A percentile compares a stretch with the other conserved stretches of the same genome.
Evolutionary conservation across 202 grass and related monocot species (phyloP).

Genomic region (Setaria viridis): DNA sequence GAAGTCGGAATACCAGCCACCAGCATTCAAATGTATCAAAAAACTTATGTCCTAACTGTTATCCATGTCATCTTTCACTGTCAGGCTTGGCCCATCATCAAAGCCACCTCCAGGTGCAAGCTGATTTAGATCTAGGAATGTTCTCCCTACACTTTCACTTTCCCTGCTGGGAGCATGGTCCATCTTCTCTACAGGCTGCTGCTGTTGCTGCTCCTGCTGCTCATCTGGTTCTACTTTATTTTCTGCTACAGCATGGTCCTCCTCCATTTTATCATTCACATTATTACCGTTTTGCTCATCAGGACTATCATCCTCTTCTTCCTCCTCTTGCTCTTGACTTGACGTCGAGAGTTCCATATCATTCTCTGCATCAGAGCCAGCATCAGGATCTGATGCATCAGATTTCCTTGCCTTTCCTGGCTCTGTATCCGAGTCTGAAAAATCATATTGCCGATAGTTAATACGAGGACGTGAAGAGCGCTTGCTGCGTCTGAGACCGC

Average conservation of each 20-base stretch:
- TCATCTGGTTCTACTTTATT: slow-evolving; percentile 60
- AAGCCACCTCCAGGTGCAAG: slow-evolving; percentile 89
- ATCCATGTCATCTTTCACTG: slow-evolving; percentile 82
- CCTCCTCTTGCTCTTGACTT: slow-evolving; percentile 76
- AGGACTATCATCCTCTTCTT: slow-evolving; percentile 71
- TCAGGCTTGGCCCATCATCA: slow-evolving; percentile 74
- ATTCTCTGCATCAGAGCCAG: slow-evolving; percentile 61
- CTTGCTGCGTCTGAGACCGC: slow-evolving; percentile 91
- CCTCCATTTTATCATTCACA: slow-evolving; percentile 62
- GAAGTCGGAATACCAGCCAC: slow-evolving; percentile 28
- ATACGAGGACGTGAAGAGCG: slow-evolving; percentile 74
- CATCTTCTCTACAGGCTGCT: slow-evolving; percentile 56
- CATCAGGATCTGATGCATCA: slow-evolving; percentile 70
- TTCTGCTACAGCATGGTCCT: slow-evolving; percentile 48
- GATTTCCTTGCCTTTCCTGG: slow-evolving; percentile 67
- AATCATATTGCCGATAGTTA: slow-evolving; percentile 90
- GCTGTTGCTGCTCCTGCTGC: slow-evolving; percentile 32
- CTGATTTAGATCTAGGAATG: slow-evolving; percentile 94
- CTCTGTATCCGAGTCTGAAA: slow-evolving; percentile 81
- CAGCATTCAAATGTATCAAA: slow-evolving; percentile 31
- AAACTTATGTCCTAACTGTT: slow-evolving; percentile 67
- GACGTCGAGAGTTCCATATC: slow-evolving; percentile 79
- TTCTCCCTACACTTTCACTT: slow-evolving; percentile 63
- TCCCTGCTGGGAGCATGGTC: slow-evolving; percentile 48
- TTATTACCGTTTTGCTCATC: slow-evolving; percentile 58